Evolutionary conservation across 352 stramenopile species (phyloP), one percentile per base, ranked within the genome.

Genomic region (Elongisporangium undulatum): DNA sequence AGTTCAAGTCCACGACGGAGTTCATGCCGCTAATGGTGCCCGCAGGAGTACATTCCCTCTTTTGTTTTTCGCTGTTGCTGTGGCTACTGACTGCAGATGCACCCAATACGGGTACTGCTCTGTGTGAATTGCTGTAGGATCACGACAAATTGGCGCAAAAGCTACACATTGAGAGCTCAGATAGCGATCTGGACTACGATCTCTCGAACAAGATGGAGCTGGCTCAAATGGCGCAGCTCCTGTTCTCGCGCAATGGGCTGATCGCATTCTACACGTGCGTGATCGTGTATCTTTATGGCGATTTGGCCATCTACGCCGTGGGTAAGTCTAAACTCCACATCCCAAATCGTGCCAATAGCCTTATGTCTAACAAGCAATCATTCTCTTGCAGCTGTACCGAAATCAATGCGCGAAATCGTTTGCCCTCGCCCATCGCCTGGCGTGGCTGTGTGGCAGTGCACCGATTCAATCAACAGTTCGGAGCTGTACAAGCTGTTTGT

Each of bases 181-280:
- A 55, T 51, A 51, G 3, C 71, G 52, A 24, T 77, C 34, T 88
- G 34, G 76, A 88, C 61, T 91, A 88, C 39, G 79, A 91, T 62
- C 66, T 93, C 29, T 89, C 83, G 24, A 82, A 85, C 53, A 93
- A 93, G 84, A 89, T 93, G 77, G 86, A 95, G 62, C 60, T 95
- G 23, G 84, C 86, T 16, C 77, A 92, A 53, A 94, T 95, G 78
- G 86, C 85, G 7, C 72, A 94, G 50, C 58, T 87, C 60, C 73
- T 95, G 7, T 95, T 92, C 61, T 83, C 62, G 29, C 76, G 59
- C 53, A 69, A 74, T 45, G 82, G 86, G 5, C 77, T 87, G 51
- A 68, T 89, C 19, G 81, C 85, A 4, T 94, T 95, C 58, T 95
- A 94, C 58, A 74, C 71, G 29, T 92, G 81, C 59, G 75, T 90